Evolutionary conservation across 2,329 filamentous ascomycete species (phyloP).

Genomic region (Penicillium decumbens): DNA sequence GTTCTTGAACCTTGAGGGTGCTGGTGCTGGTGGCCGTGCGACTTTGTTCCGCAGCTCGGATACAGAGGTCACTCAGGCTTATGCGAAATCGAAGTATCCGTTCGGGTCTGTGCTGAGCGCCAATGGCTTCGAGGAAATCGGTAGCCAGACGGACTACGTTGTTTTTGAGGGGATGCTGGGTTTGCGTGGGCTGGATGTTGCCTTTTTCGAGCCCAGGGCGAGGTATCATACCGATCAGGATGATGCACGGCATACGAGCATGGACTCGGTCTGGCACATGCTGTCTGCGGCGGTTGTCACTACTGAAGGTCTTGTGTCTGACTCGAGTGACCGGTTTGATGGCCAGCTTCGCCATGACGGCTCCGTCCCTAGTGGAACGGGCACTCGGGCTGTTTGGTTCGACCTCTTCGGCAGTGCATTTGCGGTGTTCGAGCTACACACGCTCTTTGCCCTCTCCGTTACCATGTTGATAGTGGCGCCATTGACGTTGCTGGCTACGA

Average conservation of each 20-base stretch:
- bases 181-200: slow-evolving; percentile 82
- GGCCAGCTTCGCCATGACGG: slow-evolving; percentile 54
- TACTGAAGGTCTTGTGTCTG: slow-evolving; percentile 64
- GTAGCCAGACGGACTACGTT: slow-evolving; percentile 84
- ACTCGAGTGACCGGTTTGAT: slow-evolving; percentile 63
- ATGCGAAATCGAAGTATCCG: slow-evolving; percentile 65
- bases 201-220: slow-evolving; percentile 80
- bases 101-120: slow-evolving; percentile 77
- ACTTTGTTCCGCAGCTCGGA: slow-evolving; percentile 86
- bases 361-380: slow-evolving; percentile 62
- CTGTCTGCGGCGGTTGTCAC: slow-evolving; percentile 76
- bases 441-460: slow-evolving; percentile 82
- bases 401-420: slow-evolving; percentile 80
- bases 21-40: slow-evolving; percentile 83
- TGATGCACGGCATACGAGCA: slow-evolving; percentile 67
- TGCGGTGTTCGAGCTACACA: slow-evolving; percentile 71
- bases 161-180: slow-evolving; percentile 74
- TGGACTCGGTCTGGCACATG: slow-evolving; percentile 84
- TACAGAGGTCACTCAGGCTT: slow-evolving; percentile 75
- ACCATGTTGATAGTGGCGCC: slow-evolving; percentile 77
- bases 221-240: slow-evolving; percentile 91
- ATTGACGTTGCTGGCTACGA: slow-evolving; percentile 64
- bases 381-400: slow-evolving; percentile 80
- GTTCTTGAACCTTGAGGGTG: slow-evolving; percentile 92
- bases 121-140: slow-evolving; percentile 78